Conservation (phyloP, 1,284 basidiomycete genomes). For the Neolentinus lepideus region DNA sequence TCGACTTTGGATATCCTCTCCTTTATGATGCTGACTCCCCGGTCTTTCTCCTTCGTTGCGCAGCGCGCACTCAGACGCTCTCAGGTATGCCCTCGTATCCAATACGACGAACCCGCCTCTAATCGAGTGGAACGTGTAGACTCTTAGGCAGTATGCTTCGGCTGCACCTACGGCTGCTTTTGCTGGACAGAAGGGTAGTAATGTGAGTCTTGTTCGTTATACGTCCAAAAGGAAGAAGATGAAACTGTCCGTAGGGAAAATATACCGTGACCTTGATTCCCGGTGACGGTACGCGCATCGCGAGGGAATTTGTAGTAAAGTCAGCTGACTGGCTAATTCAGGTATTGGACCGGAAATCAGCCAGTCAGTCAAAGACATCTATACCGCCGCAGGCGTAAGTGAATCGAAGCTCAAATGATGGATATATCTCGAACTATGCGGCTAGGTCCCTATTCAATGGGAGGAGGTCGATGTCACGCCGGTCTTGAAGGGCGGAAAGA, state of each 20-base stretch:
- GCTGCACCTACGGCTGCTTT: constrained; percentile 79
- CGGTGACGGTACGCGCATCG: constrained; percentile 64
- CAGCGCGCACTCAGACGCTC: constrained; percentile 39
- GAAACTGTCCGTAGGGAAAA: constrained; percentile 63
- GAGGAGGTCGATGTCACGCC: constrained; percentile 98
- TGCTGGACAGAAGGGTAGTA: constrained; percentile 80
- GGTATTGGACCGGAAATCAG: constrained; percentile 99
- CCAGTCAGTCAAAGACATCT: constrained; percentile 93
- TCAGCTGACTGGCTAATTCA: constrained; percentile 24
- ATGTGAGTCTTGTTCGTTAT: constrained; percentile 44
- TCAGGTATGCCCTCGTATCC: constrained; percentile 28
- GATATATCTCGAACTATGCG: background rate
- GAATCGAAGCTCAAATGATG: constrained; percentile 8
- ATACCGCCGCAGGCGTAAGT: constrained; percentile 75
- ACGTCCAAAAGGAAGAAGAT: constrained; percentile 5
- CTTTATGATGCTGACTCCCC: constrained; percentile 39
- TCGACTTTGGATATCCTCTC: constrained; percentile 1
- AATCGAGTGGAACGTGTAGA: constrained; percentile 25
- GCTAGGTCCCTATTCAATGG: constrained; percentile 95
- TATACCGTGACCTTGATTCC: constrained; percentile 92
- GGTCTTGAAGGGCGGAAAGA: constrained; percentile 91
- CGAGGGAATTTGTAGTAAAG: constrained; percentile 14
- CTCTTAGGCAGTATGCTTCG: constrained; percentile 58
- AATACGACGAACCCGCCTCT: background rate
- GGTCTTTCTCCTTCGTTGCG: constrained; percentile 46